phyloP scores from a whole-genome alignment of 1,139 yeast genomes.

The Yueomyces sp. region DNA sequence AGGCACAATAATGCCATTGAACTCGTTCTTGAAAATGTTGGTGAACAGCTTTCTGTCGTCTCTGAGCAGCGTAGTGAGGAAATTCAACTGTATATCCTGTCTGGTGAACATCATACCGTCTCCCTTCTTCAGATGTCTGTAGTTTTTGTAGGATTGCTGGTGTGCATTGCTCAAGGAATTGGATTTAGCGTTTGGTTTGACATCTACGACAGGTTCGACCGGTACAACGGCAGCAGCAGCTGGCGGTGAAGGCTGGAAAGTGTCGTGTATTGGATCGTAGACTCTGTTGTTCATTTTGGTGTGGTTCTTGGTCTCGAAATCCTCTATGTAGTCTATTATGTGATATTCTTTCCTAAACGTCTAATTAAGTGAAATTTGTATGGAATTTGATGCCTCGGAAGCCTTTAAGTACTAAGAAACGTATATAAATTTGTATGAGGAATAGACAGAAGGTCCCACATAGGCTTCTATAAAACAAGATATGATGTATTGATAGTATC shows the following conservation, averaged over 20 bases:
- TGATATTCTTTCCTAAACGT: too few species aligned
- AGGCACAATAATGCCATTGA: conserved; percentile 10
- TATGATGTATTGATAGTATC: too few species aligned
- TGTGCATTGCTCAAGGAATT: neutral
- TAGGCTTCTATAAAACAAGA: too few species aligned
- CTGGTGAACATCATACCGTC: conserved; percentile 94
- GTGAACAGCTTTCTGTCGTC: conserved; percentile 58
- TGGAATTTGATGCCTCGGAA: too few species aligned
- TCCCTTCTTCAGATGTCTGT: conserved; percentile 64
- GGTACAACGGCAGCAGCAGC: neutral
- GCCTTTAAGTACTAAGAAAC: too few species aligned
- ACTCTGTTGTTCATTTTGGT: conserved; percentile 19
- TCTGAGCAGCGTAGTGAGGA: conserved; percentile 50
- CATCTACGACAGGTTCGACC: neutral
- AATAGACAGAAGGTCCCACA: too few species aligned
- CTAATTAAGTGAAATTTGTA: too few species aligned
- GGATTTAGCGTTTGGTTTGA: neutral
- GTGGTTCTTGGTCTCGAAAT: neutral
- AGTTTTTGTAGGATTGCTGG: conserved; percentile 12
- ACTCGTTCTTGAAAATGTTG: conserved; percentile 33
- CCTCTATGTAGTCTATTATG: too few species aligned
- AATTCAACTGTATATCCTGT: conserved; percentile 76
- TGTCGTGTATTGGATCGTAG: conserved; percentile 25
- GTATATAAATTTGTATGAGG: too few species aligned
- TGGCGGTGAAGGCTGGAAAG: conserved; percentile 14